These are phyloP conservation scores for Xylariaceae sp. DNA, from an alignment of 2,329 filamentous ascomycete species.

Conservation along the genomic window DNA sequence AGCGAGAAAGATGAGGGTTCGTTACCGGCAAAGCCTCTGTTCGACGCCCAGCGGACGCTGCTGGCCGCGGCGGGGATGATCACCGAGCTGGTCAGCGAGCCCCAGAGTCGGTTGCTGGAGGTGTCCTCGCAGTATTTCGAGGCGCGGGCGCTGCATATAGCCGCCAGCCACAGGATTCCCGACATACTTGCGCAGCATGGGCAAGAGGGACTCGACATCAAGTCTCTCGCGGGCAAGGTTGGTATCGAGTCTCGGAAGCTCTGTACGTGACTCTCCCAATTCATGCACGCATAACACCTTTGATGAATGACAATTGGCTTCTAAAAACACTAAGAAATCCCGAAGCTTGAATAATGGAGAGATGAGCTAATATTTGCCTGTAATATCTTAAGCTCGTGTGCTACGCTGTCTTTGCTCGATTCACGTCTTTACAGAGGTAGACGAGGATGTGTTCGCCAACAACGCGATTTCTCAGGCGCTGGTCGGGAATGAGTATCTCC, in stretches of 20 bases:
- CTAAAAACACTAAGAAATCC: too few relatives aligned
- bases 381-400: conserved; percentile 37
- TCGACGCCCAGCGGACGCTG: conserved; percentile 42
- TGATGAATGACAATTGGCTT: background rate
- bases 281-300: too few relatives aligned
- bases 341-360: too few relatives aligned
- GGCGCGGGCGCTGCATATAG: conserved; percentile 43
- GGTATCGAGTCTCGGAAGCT: conserved; percentile 42
- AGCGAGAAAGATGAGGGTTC: background rate
- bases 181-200: conserved; percentile 41
- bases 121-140: conserved; percentile 45
- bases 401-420: conserved; percentile 45
- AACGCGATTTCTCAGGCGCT: conserved; percentile 44
- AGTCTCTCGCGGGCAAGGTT: conserved; percentile 32
- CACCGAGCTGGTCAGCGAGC: conserved; percentile 43
- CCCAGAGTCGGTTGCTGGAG: conserved; percentile 40
- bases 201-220: conserved; percentile 34
- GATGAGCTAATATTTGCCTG: background rate
- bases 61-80: conserved; percentile 42
- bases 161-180: conserved; percentile 41
- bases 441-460: conserved; percentile 42
- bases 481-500: conserved; percentile 43
- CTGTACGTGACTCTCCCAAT: conserved; percentile 29
- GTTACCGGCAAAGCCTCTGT: conserved; percentile 31
- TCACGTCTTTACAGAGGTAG: conserved; percentile 42